Evolutionary conservation across 108 stramenopile genomes (phyloP), one percentile per base, ranked within the genome.

Genomic region (Cyclotella distinguenda): DNA sequence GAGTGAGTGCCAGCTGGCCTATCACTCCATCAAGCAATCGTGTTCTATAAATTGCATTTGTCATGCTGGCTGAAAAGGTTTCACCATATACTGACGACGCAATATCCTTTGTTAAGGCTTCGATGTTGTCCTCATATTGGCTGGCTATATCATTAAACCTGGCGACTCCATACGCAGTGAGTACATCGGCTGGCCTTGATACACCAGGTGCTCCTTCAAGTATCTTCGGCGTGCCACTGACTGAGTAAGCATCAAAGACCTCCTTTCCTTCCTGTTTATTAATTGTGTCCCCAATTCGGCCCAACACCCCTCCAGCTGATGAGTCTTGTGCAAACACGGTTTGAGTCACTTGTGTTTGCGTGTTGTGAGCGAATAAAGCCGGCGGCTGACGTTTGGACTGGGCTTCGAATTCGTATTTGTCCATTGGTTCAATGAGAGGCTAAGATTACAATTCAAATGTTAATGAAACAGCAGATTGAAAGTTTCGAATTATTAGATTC

Each of bases 331-430:
- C 68, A 1, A 71, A 60, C 1, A 78, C 68, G 32, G 48, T 67
- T 66, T 60, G 62, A 19, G 77, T 65, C 3, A 38, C 30, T 26
- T 35, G 21, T 0, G 61, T 64, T 55, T 78, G 77, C 3, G 50
- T 60, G 18, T 72, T 72, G 45, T 78, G 77, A 3, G 77, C 70
- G 64, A 78, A 78, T 28, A 78, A 59, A 34, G 64, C 33, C 12
- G 43, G 63, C 6, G 77, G 77, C 4, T 22, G 34, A 3, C 22
- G 51, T 49, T 77, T 68, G 1, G 61, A 49, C 8, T 60, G 26
- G 1, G 39, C 39, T 28, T 45, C 38, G 32, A 39, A 69, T 40
- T 70, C 51, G 19, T 59, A 36, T 30, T 72, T 66, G 33, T 57
- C 40, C 28, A 35, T 61, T 18, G 43, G 27, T 34, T 47, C 45